A percentile compares a stretch with the other conserved stretches of the same genome.
phyloP scores from a whole-genome alignment of 2,329 filamentous ascomycete species.

The Hymenoscyphus fraxineus region DNA sequence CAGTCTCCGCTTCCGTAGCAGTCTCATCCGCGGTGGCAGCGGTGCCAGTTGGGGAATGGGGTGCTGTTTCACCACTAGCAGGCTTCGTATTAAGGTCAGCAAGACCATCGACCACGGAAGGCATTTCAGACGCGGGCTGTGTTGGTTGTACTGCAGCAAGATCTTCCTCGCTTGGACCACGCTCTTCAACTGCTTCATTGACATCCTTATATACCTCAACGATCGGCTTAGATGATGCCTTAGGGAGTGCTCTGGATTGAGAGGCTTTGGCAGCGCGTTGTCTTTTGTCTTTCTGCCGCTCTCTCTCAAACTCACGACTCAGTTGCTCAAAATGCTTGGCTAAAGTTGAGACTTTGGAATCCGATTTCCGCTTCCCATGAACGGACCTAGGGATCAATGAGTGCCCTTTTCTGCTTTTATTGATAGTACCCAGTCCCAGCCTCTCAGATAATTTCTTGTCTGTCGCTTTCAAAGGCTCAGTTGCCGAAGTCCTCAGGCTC shows the following conservation, averaged over 20 bases:
- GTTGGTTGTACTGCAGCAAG: constrained; percentile 37
- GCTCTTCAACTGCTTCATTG: constrained; percentile 85
- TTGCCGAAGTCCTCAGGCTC: constrained; percentile 23
- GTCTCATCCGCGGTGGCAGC: constrained; percentile 30
- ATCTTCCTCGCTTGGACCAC: constrained; percentile 63
- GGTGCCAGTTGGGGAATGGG: constrained; percentile 32
- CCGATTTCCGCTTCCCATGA: constrained; percentile 58
- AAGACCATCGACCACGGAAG: constrained; percentile 32
- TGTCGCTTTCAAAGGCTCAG: constrained; percentile 29
- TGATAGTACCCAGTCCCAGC: constrained; percentile 62
- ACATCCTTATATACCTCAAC: constrained; percentile 95
- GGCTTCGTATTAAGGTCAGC: constrained; percentile 27
- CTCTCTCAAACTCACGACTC: constrained; percentile 85
- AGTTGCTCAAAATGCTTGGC: constrained; percentile 96
- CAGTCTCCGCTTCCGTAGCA: constrained; percentile 38
- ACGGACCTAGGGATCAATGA: constrained; percentile 90
- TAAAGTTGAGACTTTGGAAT: constrained; percentile 81
- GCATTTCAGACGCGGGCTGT: constrained; percentile 32
- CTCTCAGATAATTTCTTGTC: constrained; percentile 76
- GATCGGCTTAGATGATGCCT: constrained; percentile 89
- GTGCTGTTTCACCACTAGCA: constrained; percentile 16
- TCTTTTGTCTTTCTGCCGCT: constrained; percentile 79
- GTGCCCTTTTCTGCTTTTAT: constrained; percentile 53
- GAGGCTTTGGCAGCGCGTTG: constrained; percentile 74
- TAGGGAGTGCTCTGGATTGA: constrained; percentile 75